Evolutionary conservation across 768 basidiomycete species (phyloP).

Genomic region (Leccinum incarnatum): DNA sequence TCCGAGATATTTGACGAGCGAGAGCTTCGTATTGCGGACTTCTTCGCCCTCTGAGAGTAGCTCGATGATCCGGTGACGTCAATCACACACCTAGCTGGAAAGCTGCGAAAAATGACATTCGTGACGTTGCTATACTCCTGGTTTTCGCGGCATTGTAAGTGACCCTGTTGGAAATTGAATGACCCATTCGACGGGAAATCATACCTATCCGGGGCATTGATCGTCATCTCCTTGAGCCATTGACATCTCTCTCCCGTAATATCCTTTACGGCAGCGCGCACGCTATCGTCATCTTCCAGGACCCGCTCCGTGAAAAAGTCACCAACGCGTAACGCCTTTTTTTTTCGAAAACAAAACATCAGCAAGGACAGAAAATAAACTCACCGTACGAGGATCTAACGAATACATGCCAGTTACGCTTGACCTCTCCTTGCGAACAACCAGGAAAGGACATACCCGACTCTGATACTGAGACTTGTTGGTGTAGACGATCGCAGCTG

Average conservation of each 20-base stretch:
- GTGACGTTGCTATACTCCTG: conserved; percentile 52
- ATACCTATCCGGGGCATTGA: conserved; percentile 70
- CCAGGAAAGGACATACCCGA: conserved; percentile 36
- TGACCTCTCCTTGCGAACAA: not conserved
- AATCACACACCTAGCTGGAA: not conserved
- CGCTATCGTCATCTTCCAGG: conserved; percentile 34
- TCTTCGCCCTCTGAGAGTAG: conserved; percentile 15
- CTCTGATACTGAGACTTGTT: conserved; percentile 66
- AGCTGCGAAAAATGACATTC: conserved; percentile 43
- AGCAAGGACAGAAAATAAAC: not conserved
- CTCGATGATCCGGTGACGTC: conserved; percentile 16
- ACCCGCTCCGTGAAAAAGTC: conserved; percentile 1
- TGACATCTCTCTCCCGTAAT: conserved; percentile 52
- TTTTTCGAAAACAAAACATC: not conserved
- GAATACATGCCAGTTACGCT: not conserved
- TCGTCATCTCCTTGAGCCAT: conserved; percentile 49
- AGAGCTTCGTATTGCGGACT: conserved; percentile 35
- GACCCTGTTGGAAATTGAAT: conserved; percentile 43
- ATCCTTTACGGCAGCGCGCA: conserved; percentile 52
- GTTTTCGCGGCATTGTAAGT: conserved; percentile 56
- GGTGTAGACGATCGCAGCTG: conserved; percentile 68
- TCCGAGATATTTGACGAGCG: conserved; percentile 55
- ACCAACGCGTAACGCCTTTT: conserved; percentile 7
- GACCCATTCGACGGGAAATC: conserved; percentile 14
- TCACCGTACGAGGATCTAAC: conserved; percentile 10